Percentiles rank a stretch among this genome's conserved stretches.
Conservation (phyloP, 179 eudicot species). For the Silene coronaria region DNA sequence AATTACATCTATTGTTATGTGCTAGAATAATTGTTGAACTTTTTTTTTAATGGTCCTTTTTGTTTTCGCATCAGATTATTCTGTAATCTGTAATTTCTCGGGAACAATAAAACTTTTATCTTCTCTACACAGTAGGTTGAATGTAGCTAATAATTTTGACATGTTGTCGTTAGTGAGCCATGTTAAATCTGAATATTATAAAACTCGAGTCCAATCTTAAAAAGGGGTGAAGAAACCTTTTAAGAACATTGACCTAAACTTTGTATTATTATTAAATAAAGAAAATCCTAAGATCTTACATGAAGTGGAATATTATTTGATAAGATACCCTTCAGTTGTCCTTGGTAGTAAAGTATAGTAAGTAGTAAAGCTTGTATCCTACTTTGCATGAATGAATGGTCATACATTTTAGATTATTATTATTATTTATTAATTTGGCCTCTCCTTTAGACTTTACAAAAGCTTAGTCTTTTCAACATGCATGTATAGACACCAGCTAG, state of each 20-base stretch:
- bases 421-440: conserved; percentile 7
- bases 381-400: conserved; percentile 17
- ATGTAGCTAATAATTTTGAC: too few species aligned
- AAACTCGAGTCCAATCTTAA: too few species aligned
- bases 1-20: too few species aligned
- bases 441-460: conserved; percentile 13
- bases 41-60: too few species aligned
- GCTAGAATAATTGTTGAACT: too few species aligned
- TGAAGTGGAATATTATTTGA: conserved; percentile 15
- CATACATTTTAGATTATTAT: conserved; percentile 1
- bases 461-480: conserved; percentile 6
- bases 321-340: not conserved
- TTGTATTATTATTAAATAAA: not conserved
- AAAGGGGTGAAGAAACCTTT: not conserved
- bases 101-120: too few species aligned
- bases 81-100: too few species aligned
- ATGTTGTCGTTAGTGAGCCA: too few species aligned
- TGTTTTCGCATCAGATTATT: too few species aligned
- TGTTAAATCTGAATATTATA: too few species aligned
- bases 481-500: conserved; percentile 5
- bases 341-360: not conserved
- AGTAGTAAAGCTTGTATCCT: not conserved
- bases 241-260: not conserved
- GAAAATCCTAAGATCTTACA: not conserved
- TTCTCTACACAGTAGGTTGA: too few species aligned